These are phyloP conservation scores for Fennellomyces sp. DNA, from an alignment of 371 early-diverging fungal genomes.

Conservation along the genomic window DNA sequence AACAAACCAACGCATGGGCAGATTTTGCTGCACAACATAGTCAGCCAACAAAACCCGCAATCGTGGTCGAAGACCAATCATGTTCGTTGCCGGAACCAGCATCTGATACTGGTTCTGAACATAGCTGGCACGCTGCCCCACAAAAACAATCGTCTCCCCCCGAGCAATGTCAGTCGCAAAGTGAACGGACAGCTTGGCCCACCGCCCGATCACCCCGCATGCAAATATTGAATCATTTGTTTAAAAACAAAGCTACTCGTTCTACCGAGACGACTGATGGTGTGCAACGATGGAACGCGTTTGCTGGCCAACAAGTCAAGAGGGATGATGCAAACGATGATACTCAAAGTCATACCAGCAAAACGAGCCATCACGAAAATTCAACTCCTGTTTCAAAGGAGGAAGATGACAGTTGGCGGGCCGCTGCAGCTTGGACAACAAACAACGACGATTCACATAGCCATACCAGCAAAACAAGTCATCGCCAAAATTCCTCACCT, in stretches of 20 bases:
- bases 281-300: background rate
- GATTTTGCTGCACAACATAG: background rate
- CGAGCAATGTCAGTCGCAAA: background rate
- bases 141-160: background rate
- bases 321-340: background rate
- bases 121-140: background rate
- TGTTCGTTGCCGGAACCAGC: too few relatives aligned
- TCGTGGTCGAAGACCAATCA: background rate
- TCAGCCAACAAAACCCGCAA: background rate
- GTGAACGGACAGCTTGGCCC: background rate
- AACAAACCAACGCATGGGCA: background rate
- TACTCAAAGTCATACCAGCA: background rate
- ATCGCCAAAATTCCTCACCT: too few relatives aligned
- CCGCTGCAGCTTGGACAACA: background rate
- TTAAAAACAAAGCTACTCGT: too few relatives aligned
- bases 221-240: background rate
- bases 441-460: background rate
- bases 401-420: background rate
- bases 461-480: background rate
- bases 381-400: too few relatives aligned
- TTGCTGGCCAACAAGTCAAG: background rate
- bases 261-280: too few relatives aligned
- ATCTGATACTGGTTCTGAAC: background rate
- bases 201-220: background rate
- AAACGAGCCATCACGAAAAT: too few relatives aligned